Conservation (phyloP, 2,329 filamentous ascomycete species). For the Calonectria hawksworthii region DNA sequence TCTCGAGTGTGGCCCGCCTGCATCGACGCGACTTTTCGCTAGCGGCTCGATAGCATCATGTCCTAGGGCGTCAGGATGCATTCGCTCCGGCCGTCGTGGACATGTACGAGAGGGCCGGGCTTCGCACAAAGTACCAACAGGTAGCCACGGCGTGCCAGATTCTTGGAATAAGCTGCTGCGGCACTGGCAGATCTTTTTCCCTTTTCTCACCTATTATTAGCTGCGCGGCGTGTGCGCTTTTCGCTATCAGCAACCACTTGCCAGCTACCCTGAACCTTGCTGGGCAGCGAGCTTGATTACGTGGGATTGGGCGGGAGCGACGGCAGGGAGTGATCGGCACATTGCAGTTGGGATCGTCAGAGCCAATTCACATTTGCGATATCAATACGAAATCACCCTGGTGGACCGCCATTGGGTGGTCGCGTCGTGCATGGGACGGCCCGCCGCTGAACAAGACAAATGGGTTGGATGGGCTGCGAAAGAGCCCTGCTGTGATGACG, state of each 20-base stretch:
- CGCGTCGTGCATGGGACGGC: constrained; percentile 14
- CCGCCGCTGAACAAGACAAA: neutral
- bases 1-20: neutral
- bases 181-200: constrained; percentile 5
- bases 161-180: neutral
- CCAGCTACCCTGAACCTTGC: neutral
- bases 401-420: neutral
- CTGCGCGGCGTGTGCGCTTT: neutral
- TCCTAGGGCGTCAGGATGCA: neutral
- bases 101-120: neutral
- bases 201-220: constrained; percentile 9
- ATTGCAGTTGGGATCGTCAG: constrained; percentile 12
- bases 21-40: constrained; percentile 7
- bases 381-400: constrained; percentile 23
- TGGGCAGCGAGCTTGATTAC: neutral
- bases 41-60: neutral
- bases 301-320: neutral
- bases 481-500: neutral
- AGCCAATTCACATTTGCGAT: constrained; percentile 14
- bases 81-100: neutral
- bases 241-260: neutral
- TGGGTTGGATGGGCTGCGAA: neutral
- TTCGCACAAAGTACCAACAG: neutral
- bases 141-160: neutral
- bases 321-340: constrained; percentile 10